phyloP scores from a whole-genome alignment of 306 rosid genomes.

The Mimosa bimucronata region DNA sequence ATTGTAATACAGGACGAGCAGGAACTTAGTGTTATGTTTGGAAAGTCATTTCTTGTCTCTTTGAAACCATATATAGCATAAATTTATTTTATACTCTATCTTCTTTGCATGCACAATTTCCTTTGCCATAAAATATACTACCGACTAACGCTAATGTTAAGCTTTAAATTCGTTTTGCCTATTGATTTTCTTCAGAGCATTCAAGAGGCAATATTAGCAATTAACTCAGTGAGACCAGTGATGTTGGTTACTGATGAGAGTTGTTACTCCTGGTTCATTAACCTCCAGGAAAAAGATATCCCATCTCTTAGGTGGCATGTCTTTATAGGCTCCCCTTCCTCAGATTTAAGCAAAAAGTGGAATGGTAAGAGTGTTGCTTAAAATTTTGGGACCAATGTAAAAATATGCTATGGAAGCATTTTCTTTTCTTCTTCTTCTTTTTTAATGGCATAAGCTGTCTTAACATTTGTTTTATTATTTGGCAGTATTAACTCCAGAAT shows the following conservation, averaged over 20 bases:
- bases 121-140: slow-evolving; percentile 7
- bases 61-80: neutral
- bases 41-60: neutral
- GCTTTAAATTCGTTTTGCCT: neutral
- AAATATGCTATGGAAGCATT: slow-evolving; percentile 1
- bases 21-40: neutral
- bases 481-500: slow-evolving; percentile 59
- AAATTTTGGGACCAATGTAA: slow-evolving; percentile 1
- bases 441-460: slow-evolving; percentile 16
- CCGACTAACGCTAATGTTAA: neutral
- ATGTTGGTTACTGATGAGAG: slow-evolving; percentile 73
- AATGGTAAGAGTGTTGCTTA: slow-evolving; percentile 48
- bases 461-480: slow-evolving; percentile 26
- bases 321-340: slow-evolving; percentile 57
- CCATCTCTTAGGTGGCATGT: slow-evolving; percentile 71
- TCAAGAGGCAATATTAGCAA: slow-evolving; percentile 76
- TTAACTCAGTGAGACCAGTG: slow-evolving; percentile 66
- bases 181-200: slow-evolving; percentile 51
- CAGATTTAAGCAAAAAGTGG: slow-evolving; percentile 36
- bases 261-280: slow-evolving; percentile 60
- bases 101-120: neutral
- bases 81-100: neutral
- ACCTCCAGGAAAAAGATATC: slow-evolving; percentile 52
- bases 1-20: neutral
- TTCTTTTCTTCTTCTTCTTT: neutral